phyloP scores from a whole-genome alignment of 495 filamentous ascomycete genomes.

The Penicillium maclennaniae region DNA sequence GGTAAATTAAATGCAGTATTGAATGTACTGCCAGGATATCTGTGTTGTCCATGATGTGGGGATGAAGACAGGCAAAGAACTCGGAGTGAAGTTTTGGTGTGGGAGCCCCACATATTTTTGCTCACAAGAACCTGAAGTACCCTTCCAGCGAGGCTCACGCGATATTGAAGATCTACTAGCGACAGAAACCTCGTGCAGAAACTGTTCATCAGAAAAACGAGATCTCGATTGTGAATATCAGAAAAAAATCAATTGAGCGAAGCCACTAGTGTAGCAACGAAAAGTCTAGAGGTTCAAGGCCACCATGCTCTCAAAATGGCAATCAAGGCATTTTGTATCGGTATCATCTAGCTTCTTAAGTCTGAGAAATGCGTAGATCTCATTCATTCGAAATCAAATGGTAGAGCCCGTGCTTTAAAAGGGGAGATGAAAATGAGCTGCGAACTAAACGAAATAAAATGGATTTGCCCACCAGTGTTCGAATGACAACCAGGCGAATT shows the following conservation, averaged over 20 bases:
- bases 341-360: too few relatives aligned
- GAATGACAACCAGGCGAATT: not conserved
- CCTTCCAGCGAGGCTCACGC: not conserved
- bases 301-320: not conserved
- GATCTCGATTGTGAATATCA: not conserved
- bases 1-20: slow-evolving; percentile 59
- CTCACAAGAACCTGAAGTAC: not conserved
- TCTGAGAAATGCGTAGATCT: too few relatives aligned
- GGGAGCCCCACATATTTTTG: not conserved
- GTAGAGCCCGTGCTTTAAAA: not conserved
- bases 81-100: not conserved
- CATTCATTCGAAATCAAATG: too few relatives aligned
- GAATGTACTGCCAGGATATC: slow-evolving; percentile 31
- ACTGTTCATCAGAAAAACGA: not conserved
- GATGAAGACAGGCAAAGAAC: not conserved
- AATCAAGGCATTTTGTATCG: too few relatives aligned
- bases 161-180: not conserved
- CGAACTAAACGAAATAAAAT: not conserved
- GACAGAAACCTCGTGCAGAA: not conserved
- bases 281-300: not conserved
- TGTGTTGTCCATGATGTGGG: slow-evolving; percentile 26
- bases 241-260: not conserved
- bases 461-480: not conserved
- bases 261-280: not conserved
- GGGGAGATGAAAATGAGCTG: not conserved